Base-by-base conservation (phyloP, 148 eudicot genomes). In the Silene uniflora region DNA sequence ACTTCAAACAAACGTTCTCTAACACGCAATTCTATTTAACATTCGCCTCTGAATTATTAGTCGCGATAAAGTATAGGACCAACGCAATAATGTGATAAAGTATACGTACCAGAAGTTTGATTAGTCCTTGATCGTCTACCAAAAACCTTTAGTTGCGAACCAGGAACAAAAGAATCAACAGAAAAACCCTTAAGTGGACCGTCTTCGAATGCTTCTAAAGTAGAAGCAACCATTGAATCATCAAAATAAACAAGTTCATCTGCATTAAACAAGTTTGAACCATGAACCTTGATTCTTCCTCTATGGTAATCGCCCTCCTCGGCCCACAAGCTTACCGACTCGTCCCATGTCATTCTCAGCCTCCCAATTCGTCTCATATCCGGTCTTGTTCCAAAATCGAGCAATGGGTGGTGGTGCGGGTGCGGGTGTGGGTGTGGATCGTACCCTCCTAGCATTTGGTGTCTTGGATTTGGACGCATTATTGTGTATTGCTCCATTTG, bases 271-370 rank as follows among this genome's bases (percentile, higher is more conserved):
- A 90, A 87, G 71, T 71, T 87, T 10, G 87, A 85, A 0, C 91
- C 84, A 58, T 68, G 7, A 1, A 90, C 76, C 77, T 84, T 92
- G 6, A 92, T 80, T 75, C 97, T 81, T 8, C 95, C 97, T 64
- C 86, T 78, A 39, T 87, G 86, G 24, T 78, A 83, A 21, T 90
- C 95, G n/a, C 91, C 90, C 71, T 89, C 92, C 64, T 90, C 95
- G 0, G 85, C 88, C 97, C 97, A 92, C 35, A 92, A 71, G 62
- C 85, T 92, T 73, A 90, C 91, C 3, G 86, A 89, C 73, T 92
- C 97, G 72, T 92, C 97, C 97, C 97, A 92, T 25, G 87, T 76
- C 95, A 92, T 90, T 68, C 90, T 81, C 42, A 90, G 73, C 73
- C 84, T 83, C 19, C 97, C 97, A 0, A 92, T 85, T 25, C 97